Base-by-base conservation (phyloP, 2,329 filamentous ascomycete species). In the Fusarium sp. region DNA sequence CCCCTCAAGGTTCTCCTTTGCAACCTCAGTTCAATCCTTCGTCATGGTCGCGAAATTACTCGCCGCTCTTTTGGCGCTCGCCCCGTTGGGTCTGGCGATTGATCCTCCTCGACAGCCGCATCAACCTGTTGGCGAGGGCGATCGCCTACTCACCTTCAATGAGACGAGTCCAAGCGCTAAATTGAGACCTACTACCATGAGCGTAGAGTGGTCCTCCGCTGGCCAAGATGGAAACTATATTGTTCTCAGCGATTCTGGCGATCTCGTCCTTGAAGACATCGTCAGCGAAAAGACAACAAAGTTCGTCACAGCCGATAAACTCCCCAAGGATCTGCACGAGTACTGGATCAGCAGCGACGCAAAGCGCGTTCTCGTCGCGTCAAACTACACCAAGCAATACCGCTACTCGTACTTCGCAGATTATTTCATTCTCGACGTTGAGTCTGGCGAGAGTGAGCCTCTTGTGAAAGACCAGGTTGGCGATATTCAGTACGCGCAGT, bases 321-420 rank as follows among this genome's bases (percentile, higher is more conserved):
- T 92, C 4, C 90, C 90, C 0, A 79, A 83, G 4, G 85, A 86
- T 57, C 83, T 87, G 65, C 82, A 82, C 67, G 87, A 89, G 46
- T 92, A 89, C 78, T 90, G 85, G 82, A 90, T 93, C 71, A 89
- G 88, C 44, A 81, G 88, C 5, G 89, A 91, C 75, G 83, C 87
- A 11, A 85, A 84, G 27, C 86, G 86, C 59, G 85, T 93, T 1
- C 81, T 93, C 23, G 89, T 90, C 81, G 85, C 90, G 3, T 85
- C 88, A 60, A 92, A 93, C 75, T 86, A 89, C 78, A 92, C 89
- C 19, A 91, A 92, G 79, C 87, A 91, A 78, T 92, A 93, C 76
- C 88, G 91, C 4, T 83, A 92, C 80, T 91, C 90, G 10, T 92
- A 90, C 80, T 90, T 90, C 77, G 87, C 91, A 38, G 86, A 92